Evolutionary conservation across 805 yeast species (phyloP).

Genomic region (Suhomyces canberraensis): DNA sequence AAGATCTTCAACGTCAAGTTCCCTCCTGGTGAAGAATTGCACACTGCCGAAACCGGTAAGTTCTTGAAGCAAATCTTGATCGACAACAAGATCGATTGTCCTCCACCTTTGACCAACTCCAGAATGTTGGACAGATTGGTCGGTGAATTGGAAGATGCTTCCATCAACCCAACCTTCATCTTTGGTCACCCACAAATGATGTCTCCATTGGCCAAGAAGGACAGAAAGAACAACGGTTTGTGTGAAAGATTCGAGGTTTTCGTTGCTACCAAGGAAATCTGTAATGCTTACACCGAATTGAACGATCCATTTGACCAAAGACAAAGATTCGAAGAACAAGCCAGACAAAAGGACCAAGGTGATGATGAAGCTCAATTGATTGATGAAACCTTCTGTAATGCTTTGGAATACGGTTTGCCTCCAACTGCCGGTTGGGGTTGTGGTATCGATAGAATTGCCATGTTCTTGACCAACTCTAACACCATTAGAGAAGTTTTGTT

Average conservation of each 20-base stretch:
- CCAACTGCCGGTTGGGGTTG: conserved; percentile 99
- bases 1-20: conserved; percentile 79
- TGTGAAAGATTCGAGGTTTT: conserved; percentile 98
- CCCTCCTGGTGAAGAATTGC: conserved; percentile 94
- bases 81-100: conserved; percentile 80
- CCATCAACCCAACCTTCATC: conserved; percentile 95
- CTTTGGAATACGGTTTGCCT: conserved; percentile 96
- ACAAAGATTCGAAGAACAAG: conserved; percentile 97
- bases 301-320: conserved; percentile 99
- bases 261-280: conserved; percentile 97
- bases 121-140: conserved; percentile 98
- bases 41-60: conserved; percentile 88
- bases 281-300: conserved; percentile 98
- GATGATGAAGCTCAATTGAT: conserved; percentile 97
- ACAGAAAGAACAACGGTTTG: conserved; percentile 87
- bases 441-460: conserved; percentile 96
- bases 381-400: conserved; percentile 96
- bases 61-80: conserved; percentile 79
- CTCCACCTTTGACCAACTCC: conserved; percentile 93
- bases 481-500: conserved; percentile 95
- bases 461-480: conserved; percentile 96
- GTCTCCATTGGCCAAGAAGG: conserved; percentile 98
- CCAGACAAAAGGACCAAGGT: conserved; percentile 97
- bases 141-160: conserved; percentile 92
- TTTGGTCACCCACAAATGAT: conserved; percentile 99